Percentiles rank a stretch among this genome's conserved stretches.
These are phyloP conservation scores for Biancaea sappan DNA, from an alignment of 306 rosid species.

Conservation along the genomic window DNA sequence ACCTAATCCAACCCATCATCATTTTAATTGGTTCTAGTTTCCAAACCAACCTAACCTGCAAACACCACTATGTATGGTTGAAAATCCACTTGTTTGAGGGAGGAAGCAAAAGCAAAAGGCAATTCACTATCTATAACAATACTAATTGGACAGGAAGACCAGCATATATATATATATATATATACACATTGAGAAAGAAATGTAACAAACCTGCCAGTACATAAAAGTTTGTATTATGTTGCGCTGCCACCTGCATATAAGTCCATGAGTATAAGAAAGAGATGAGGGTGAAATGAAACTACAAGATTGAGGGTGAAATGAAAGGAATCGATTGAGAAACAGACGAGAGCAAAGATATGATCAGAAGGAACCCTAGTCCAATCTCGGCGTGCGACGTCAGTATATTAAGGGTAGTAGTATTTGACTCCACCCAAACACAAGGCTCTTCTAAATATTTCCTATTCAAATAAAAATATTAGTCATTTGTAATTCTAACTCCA, in stretches of 20 bases:
- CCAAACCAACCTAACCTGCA: too few species aligned
- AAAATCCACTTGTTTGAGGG: not conserved
- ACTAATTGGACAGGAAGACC: not conserved
- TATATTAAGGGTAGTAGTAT: conserved; percentile 74
- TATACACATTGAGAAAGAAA: not conserved
- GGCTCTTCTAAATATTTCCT: conserved; percentile 95
- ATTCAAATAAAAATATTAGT: conserved; percentile 21
- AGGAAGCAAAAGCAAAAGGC: not conserved
- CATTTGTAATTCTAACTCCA: conserved; percentile 19
- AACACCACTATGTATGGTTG: not conserved
- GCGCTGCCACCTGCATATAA: conserved; percentile 81
- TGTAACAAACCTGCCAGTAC: conserved; percentile 90
- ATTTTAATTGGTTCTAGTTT: too few species aligned
- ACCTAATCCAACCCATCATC: too few species aligned
- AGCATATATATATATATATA: not conserved
- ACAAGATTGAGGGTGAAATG: not conserved
- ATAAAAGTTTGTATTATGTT: conserved; percentile 83
- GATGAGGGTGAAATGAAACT: conserved; percentile 7
- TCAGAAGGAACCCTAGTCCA: conserved; percentile 84
- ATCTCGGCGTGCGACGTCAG: conserved; percentile 92
- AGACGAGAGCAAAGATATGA: conserved; percentile 84
- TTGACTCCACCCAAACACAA: conserved; percentile 96
- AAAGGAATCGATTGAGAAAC: conserved; percentile 42
- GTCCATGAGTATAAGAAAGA: conserved; percentile 11
- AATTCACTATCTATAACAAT: not conserved